Base-by-base conservation (phyloP, 371 early-diverging fungal species). In the Mucor indicus region DNA sequence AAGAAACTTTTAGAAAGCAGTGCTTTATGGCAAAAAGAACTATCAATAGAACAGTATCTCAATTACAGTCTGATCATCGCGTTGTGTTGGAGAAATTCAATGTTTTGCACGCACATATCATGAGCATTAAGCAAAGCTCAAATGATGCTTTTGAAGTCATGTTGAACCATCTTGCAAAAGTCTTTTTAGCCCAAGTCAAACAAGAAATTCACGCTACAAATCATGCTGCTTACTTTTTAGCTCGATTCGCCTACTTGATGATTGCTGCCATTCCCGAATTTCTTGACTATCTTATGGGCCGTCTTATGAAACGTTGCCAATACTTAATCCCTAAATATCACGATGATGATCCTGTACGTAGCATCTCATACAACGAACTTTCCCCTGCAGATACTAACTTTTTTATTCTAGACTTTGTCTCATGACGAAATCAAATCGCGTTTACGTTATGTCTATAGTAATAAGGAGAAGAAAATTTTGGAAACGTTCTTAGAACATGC, bases 281-380 rank as follows among this genome's bases (percentile, higher is more conserved):
- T 21, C 35, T 67, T 12, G 80, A 82, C 6, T 79, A 90, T 31
- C 52, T 93, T n/a, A 62, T 91, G 41, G 84, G 85, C 8, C 76
- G 92, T 7, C 56, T 93, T 30, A 67, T 78, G 38, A 91, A 91
- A 49, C 80, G 87, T 32, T 93, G 93, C 49, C 87, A 86, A 1
- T 90, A 85, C 48, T 53, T 88, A 5, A 75, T 87, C 7, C 94
- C 94, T 0, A 60, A 72, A 36, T 93, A 87, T 45, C 62, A 69
- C 27, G 70, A 67, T 30, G 70, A 69, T 35, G 64, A 70, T 25
- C 56, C 69, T 20, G 87, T 85, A 79, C 58, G 78, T 64, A n/a
- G 3, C 9, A 17, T 2, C 22, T 23, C 16, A 2, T 8, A 1
- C n/a, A 20, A n/a, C 13, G 23, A 23, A 8, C 17, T 31, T 23